Base-by-base conservation (phyloP, 805 yeast species). In the Wickerhamiella spandovensis region DNA sequence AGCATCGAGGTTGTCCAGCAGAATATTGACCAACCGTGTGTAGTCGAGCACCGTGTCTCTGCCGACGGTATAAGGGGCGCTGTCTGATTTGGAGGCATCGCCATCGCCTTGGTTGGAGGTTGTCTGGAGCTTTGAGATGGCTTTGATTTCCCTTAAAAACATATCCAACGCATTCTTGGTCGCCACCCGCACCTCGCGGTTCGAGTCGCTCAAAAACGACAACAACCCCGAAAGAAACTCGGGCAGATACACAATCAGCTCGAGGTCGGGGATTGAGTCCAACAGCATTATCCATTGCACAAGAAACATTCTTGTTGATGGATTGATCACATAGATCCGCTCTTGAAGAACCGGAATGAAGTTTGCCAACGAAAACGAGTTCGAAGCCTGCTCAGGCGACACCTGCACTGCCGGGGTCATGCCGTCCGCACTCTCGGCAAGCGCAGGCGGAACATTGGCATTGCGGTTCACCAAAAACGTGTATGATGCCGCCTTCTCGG, bases 201-300 rank as follows among this genome's bases (percentile, higher is more conserved):
- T 87, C 1, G 90, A 73, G 57, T 85, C 90, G 55, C 85, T 84
- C 45, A 90, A 70, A 59, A 86, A 90, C 18, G 81, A 75, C 44
- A 90, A 71, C 53, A 90, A 69, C 0, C 92, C 96, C 46, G 88
- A 92, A 39, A 92, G 70, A 62, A 92, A 87, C 38, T 89, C 84
- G 1, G 98, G 96, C 46, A 92, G 70, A 62, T 84, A 92, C 0
- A 94, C 77, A 18, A 92, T 79, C 51, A 92, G 70, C 58, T 90
- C 96, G 49, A 90, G 71, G 48, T 90, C 94, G 0, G 98, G 97
- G 7, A 89, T 86, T 10, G 92, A 87, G 65, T 90, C 92, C 46
- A 92, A 71, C n/a, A 92, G 75, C 55, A 87, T 83, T 46, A 92
- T 74, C 98, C 98, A 92, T 48, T 94, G 85, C 12, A 92, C 90